These are phyloP conservation scores for Saturnispora gosingensis DNA, from an alignment of 805 yeast species.

Conservation along the genomic window DNA sequence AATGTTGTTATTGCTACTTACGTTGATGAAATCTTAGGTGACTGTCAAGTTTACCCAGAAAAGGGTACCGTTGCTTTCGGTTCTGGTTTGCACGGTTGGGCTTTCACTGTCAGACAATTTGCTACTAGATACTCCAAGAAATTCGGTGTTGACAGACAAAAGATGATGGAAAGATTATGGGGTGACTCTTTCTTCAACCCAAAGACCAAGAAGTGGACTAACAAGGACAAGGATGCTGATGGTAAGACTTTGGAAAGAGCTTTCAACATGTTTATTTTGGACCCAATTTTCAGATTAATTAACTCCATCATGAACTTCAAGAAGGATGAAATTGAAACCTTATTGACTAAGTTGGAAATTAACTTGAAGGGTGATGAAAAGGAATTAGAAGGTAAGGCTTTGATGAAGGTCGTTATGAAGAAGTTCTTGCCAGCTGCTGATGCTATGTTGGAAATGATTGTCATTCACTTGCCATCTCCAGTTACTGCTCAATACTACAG, in stretches of 20 bases:
- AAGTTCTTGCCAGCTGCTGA: constrained; percentile 99
- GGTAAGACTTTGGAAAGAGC: constrained; percentile 97
- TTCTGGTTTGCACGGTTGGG: constrained; percentile 99
- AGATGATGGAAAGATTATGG: constrained; percentile 99
- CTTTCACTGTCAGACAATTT: constrained; percentile 98
- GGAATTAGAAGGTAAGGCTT: constrained; percentile 98
- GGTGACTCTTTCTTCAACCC: constrained; percentile 99
- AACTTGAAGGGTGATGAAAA: constrained; percentile 91
- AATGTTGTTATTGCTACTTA: constrained; percentile 97
- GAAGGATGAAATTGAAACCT: constrained; percentile 90
- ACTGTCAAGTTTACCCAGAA: constrained; percentile 97
- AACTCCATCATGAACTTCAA: constrained; percentile 98
- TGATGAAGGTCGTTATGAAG: constrained; percentile 97
- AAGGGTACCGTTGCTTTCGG: constrained; percentile 99
- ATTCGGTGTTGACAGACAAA: constrained; percentile 95
- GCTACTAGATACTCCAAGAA: constrained; percentile 97
- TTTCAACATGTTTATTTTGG: constrained; percentile 97
- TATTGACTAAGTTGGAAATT: constrained; percentile 91
- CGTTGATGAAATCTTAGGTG: constrained; percentile 85
- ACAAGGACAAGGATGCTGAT: constrained; percentile 89
- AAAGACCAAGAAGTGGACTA: constrained; percentile 99
- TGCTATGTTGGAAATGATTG: constrained; percentile 97
- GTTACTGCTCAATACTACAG: constrained; percentile 98
- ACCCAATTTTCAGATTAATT: constrained; percentile 97
- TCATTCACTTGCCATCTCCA: constrained; percentile 98